Base-by-base conservation (phyloP, 495 filamentous ascomycete genomes). In the Pyronema omphalodes region DNA sequence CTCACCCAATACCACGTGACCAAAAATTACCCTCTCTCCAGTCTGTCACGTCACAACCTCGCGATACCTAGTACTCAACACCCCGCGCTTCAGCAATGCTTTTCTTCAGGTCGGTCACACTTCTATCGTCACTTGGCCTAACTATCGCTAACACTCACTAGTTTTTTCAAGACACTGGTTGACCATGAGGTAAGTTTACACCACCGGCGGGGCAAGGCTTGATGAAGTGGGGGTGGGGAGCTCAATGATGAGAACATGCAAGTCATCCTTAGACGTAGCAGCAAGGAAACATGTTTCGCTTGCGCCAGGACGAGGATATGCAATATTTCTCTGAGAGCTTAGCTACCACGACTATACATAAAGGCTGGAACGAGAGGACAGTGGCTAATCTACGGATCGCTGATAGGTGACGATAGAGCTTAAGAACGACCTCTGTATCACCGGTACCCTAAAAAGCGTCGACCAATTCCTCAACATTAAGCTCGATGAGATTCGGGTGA, bases 381-480 rank as follows among this genome's bases (percentile, higher is more conserved):
- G 11, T 12, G 11, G 39, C 15, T 41, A 41, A 41, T 47, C 44
- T 19, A 19, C 17, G 17, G 23, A 47, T 11, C 12, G 44, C 44
- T 17, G 44, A n/a, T 19, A 61, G 59, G 78, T 86, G 52, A 96
- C 87, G 39, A 86, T 98, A 68, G 91, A 96, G 71, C 84, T 98
- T 69, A 98, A 98, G 72, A 98, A 98, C 69, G 91, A 98, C 70
- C 89, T 98, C 58, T 83, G 84, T 61, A 93, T 98, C 67, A 82
- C 83, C 55, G 91, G 91, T 55, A 88, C 80, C 17, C 77, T 98
- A 57, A 96, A 95, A 73, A 88, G 82, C 58, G 91, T 98, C 58
- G 91, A 98, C 68, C 93, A 96, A 68, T 98, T 88, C 70, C 80
- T 98, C 58, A 98, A 98, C 71, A 96, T 98, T 73, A 96, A 96